phyloP scores from a whole-genome alignment of 495 filamentous ascomycete genomes.

The Acidomyces sp. region DNA sequence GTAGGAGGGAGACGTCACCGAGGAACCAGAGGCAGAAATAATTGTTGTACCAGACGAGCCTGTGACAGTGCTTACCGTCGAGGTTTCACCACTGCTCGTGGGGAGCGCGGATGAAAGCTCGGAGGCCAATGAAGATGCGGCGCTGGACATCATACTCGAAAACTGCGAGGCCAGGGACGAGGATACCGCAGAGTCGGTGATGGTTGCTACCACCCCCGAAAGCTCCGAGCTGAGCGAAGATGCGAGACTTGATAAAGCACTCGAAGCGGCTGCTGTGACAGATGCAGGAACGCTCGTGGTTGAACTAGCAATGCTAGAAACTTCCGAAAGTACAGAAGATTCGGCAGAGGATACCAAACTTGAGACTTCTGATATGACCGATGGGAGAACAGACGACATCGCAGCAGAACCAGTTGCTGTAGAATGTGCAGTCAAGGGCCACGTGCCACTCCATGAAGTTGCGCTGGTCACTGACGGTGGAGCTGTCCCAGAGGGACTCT shows the following conservation, averaged over 20 bases:
- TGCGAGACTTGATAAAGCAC: conserved; percentile 11
- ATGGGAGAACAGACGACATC: conserved; percentile 2
- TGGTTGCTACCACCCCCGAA: conserved; percentile 16
- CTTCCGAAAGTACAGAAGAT: conserved; percentile 3
- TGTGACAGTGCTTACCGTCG: conserved; percentile 2
- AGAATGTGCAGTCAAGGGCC: background rate
- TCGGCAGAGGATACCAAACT: conserved; percentile 17
- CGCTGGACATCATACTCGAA: conserved; percentile 16
- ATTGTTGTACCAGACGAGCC: conserved; percentile 4
- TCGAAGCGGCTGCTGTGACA: conserved; percentile 7
- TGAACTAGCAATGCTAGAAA: conserved; percentile 3
- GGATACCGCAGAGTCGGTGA: conserved; percentile 14
- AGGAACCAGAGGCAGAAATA: conserved; percentile 3
- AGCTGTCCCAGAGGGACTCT: background rate
- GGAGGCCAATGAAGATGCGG: conserved; percentile 7
- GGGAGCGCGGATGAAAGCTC: conserved; percentile 9
- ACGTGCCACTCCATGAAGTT: background rate
- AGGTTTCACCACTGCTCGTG: background rate
- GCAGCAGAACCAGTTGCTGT: background rate
- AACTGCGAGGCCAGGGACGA: conserved; percentile 11
- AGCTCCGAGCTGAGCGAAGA: conserved; percentile 14
- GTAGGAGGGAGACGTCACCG: background rate
- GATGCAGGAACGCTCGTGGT: conserved; percentile 1
- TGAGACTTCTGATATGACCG: conserved; percentile 13
- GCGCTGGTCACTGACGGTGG: background rate